Percentiles rank a stretch among this genome's conserved stretches.
phyloP scores from a whole-genome alignment of 106 monocot species.

The Phalaenopsis equestris region DNA sequence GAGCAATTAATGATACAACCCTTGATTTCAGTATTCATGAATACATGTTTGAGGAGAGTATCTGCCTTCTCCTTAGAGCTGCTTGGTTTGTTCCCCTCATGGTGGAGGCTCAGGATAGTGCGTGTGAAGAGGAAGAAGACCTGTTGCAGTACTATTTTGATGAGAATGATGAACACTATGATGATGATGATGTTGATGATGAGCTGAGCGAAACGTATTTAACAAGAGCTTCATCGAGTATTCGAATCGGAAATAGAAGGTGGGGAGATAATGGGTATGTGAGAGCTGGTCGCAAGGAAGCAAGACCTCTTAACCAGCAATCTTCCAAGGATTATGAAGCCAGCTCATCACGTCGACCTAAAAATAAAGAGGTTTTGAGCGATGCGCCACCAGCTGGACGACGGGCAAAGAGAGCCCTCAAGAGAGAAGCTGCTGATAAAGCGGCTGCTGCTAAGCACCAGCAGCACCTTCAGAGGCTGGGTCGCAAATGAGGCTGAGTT shows the following conservation, averaged over 20 bases:
- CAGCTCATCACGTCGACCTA: slow-evolving; percentile 29
- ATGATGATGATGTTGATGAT: neutral
- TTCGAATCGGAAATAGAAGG: slow-evolving; percentile 82
- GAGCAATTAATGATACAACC: neutral
- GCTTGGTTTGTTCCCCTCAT: slow-evolving; percentile 78
- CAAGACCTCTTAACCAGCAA: slow-evolving; percentile 45
- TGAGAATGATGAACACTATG: slow-evolving; percentile 17
- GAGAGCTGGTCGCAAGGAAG: slow-evolving; percentile 77
- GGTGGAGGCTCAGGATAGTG: slow-evolving; percentile 23
- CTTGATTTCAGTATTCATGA: slow-evolving; percentile 68
- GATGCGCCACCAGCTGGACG: slow-evolving; percentile 25
- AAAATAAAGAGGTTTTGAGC: slow-evolving; percentile 31
- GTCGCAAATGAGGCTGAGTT: neutral
- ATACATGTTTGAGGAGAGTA: slow-evolving; percentile 88
- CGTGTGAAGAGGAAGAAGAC: slow-evolving; percentile 32
- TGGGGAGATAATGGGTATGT: slow-evolving; percentile 91
- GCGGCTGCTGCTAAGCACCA: slow-evolving; percentile 53
- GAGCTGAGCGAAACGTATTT: slow-evolving; percentile 23
- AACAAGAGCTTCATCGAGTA: slow-evolving; percentile 21
- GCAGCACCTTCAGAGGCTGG: slow-evolving; percentile 10
- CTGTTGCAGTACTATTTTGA: slow-evolving; percentile 26
- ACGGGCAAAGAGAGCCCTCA: slow-evolving; percentile 57
- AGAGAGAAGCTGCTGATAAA: slow-evolving; percentile 65
- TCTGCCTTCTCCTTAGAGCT: slow-evolving; percentile 75
- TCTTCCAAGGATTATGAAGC: slow-evolving; percentile 15